Conservation (phyloP, 345 rosid species). For the Citrus glauca region DNA sequence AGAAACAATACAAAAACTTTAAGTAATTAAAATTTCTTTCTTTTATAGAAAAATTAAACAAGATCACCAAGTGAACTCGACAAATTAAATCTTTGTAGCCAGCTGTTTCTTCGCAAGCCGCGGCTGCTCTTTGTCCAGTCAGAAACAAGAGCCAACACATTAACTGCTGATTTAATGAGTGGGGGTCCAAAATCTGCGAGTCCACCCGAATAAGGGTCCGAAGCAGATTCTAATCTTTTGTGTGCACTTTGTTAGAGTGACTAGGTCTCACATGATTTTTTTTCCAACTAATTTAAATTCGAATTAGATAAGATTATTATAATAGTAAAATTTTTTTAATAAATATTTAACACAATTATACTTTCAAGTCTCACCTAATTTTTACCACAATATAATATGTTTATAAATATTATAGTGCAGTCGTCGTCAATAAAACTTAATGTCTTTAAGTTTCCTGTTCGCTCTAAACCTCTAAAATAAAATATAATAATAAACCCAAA, state of each 20-base stretch:
- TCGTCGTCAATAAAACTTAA: no score
- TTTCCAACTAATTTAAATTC: fast-evolving
- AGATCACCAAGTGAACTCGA: no score
- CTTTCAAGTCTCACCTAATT: fast-evolving
- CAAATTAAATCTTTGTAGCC: not conserved
- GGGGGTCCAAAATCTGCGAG: not conserved
- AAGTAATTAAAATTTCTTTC: not conserved
- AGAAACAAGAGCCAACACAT: not conserved
- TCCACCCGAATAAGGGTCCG: no score
- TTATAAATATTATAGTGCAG: no score
- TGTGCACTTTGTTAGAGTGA: no score
- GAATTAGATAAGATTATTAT: fast-evolving
- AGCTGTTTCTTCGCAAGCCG: not conserved
- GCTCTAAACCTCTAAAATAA: no score
- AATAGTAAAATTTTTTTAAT: fast-evolving
- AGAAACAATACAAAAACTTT: not conserved
- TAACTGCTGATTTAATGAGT: not conserved
- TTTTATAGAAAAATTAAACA: no score
- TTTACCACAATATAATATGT: no score
- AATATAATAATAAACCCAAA: no score
- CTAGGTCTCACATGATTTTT: no score
- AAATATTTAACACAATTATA: no score
- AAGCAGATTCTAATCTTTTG: not conserved
- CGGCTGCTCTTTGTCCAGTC: not conserved
- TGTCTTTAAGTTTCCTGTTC: no score